A percentile compares a stretch with the other conserved stretches of the same genome.
Conservation (phyloP, 352 stramenopile genomes). For the Globisporangium takayamanum region DNA sequence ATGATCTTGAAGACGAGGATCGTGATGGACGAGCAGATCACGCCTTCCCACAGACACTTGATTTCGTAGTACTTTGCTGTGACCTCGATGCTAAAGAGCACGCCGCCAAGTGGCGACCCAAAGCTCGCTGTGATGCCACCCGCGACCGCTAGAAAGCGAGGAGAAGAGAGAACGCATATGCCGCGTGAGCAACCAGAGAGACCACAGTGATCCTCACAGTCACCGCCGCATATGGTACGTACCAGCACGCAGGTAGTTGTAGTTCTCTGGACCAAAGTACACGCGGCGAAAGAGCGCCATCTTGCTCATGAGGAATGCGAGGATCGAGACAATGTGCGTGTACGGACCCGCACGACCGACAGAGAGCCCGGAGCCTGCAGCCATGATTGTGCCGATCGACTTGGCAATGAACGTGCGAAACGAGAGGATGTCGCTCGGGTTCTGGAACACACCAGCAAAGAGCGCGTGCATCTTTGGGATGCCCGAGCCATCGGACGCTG, state of each 20-base stretch:
- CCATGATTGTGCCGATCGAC: slow-evolving; percentile 57
- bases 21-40: slow-evolving; percentile 75
- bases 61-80: slow-evolving; percentile 83
- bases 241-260: slow-evolving; percentile 62
- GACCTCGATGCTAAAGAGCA: slow-evolving; percentile 84
- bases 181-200: background rate
- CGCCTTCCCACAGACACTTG: slow-evolving; percentile 77
- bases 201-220: background rate
- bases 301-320: slow-evolving; percentile 62
- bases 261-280: slow-evolving; percentile 68
- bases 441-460: slow-evolving; percentile 70
- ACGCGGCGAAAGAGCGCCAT: slow-evolving; percentile 58
- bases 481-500: slow-evolving; percentile 64
- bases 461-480: slow-evolving; percentile 71
- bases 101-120: slow-evolving; percentile 63
- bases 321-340: slow-evolving; percentile 69
- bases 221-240: background rate
- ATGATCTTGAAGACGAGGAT: slow-evolving; percentile 77
- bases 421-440: slow-evolving; percentile 55
- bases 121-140: slow-evolving; percentile 80
- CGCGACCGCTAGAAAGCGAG: slow-evolving; percentile 34
- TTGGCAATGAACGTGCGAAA: slow-evolving; percentile 60
- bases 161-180: background rate
- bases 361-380: slow-evolving; percentile 58
- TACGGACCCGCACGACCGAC: slow-evolving; percentile 65